Conservation (phyloP, 1,284 basidiomycete genomes). For the Tilletia indica region DNA sequence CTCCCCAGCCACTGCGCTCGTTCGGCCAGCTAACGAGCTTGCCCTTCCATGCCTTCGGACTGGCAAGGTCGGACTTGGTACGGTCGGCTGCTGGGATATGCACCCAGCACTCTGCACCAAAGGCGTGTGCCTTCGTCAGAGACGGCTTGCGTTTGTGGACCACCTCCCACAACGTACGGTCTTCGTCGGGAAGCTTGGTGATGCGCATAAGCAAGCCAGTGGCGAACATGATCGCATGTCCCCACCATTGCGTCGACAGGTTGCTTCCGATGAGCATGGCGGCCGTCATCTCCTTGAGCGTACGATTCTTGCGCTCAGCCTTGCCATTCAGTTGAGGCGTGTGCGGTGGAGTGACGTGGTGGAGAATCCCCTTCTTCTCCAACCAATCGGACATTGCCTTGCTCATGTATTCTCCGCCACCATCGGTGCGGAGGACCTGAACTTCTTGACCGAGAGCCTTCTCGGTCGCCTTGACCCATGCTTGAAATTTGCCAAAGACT, state of each 20-base stretch:
- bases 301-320: constrained; percentile 13
- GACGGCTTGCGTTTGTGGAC: neutral
- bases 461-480: constrained; percentile 5
- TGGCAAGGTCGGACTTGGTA: neutral
- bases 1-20: neutral
- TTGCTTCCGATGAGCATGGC: constrained; percentile 2
- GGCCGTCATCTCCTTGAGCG: constrained; percentile 4
- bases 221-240: constrained; percentile 5
- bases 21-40: too few species aligned
- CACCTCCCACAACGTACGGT: neutral
- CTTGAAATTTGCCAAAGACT: neutral
- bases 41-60: neutral
- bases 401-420: constrained; percentile 1
- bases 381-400: neutral
- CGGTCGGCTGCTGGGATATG: constrained; percentile 6
- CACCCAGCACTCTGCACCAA: neutral
- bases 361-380: neutral
- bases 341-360: constrained; percentile 18
- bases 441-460: neutral
- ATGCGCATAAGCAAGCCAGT: neutral
- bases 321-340: constrained; percentile 18
- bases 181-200: neutral
- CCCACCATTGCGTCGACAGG: neutral
- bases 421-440: neutral
- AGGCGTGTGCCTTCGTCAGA: neutral